Conservation (phyloP, 345 rosid genomes). For the Kernera saxatilis region DNA sequence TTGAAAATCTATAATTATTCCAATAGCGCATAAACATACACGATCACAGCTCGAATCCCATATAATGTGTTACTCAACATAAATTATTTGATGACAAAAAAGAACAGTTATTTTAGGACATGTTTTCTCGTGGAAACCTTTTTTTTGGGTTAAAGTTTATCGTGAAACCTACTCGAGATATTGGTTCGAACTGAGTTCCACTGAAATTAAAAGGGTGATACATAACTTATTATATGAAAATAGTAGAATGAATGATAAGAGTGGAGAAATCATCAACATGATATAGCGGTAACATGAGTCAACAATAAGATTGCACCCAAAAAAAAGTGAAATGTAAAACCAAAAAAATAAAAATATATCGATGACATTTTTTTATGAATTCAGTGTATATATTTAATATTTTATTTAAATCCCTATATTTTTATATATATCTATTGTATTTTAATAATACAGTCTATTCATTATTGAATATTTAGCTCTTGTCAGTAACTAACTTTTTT, state of each 20-base stretch:
- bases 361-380: background rate
- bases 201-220: background rate
- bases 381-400: background rate
- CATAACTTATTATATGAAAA: background rate
- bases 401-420: background rate
- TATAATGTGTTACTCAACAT: background rate
- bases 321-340: no score
- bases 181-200: background rate
- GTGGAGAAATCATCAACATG: background rate
- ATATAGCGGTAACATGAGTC: background rate
- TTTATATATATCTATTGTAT: background rate
- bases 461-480: slow-evolving; percentile 1
- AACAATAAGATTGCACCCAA: no score
- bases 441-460: background rate
- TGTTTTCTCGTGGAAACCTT: background rate
- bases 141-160: no score
- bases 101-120: background rate
- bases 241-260: background rate
- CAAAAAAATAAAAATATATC: background rate
- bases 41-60: background rate
- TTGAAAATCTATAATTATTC: background rate
- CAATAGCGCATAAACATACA: slow-evolving; percentile 4
- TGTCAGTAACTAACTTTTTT: slow-evolving; percentile 5
- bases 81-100: background rate
- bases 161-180: no score